Evolutionary conservation across 176 grass and related monocot genomes (phyloP).

Genomic region (Tuctoria greenei): DNA sequence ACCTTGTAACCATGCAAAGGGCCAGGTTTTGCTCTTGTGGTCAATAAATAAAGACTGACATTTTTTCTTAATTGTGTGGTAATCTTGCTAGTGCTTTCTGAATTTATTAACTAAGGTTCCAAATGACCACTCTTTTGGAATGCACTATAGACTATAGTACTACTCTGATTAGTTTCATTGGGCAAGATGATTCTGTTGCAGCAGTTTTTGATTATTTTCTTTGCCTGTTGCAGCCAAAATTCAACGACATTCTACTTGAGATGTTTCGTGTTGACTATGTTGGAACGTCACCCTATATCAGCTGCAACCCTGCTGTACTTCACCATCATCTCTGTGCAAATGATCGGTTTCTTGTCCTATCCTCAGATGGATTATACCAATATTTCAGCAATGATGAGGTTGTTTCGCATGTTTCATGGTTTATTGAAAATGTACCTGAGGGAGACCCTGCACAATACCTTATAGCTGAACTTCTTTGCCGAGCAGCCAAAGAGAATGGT

Average conservation of each 20-base stretch:
- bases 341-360: slow-evolving; percentile 79
- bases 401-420: slow-evolving; percentile 82
- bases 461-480: slow-evolving; percentile 81
- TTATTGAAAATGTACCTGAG: slow-evolving; percentile 92
- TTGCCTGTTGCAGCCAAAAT: slow-evolving; percentile 58
- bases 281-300: slow-evolving; percentile 68
- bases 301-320: slow-evolving; percentile 72
- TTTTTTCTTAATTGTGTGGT: background rate
- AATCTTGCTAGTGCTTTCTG: background rate
- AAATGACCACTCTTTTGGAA: background rate
- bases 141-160: background rate
- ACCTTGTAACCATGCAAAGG: background rate
- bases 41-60: slow-evolving; percentile 14
- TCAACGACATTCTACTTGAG: slow-evolving; percentile 73
- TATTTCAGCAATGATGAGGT: slow-evolving; percentile 95
- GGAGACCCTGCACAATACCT: slow-evolving; percentile 92
- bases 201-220: slow-evolving; percentile 16
- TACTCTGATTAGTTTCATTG: slow-evolving; percentile 6
- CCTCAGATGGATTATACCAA: slow-evolving; percentile 89
- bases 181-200: background rate
- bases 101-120: background rate
- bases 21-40: background rate
- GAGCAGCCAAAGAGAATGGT: slow-evolving; percentile 94
- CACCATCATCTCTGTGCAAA: slow-evolving; percentile 70
- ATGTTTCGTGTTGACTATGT: slow-evolving; percentile 83